Base-by-base conservation (phyloP, 106 monocot genomes). In the Dendrobium catenatum region DNA sequence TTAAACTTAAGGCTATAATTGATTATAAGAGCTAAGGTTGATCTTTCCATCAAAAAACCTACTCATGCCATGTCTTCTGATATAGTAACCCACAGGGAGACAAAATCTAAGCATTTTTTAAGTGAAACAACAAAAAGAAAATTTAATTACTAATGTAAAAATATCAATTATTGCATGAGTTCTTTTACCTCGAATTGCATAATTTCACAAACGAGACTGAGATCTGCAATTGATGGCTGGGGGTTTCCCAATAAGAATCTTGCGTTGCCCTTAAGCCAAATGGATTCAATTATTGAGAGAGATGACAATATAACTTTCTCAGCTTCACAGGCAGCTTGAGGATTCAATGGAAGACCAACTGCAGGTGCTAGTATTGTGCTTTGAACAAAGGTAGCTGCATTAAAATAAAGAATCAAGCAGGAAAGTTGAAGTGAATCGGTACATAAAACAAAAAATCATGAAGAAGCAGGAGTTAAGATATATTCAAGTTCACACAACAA, bases 171-270 rank as follows among this genome's bases (percentile, higher is more conserved):
- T 37, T 37, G 37, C 37, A 37, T 37, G 37, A 3, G 37, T 54
- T 4, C 13, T 72, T 83, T 85, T 86, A 98, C 98, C 89, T 93
- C 92, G 80, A 98, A 83, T 77, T 98, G 95, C 92, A 93, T 93
- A 27, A 98, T 88, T 84, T 98, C 95, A 86, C 95, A 98, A 16
- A 88, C 98, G 83, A 98, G 93, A 81, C 92, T 91, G 72, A 98
- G 89, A 84, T 98, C 98, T 37, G 98, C 98, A 79, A 98, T 98
- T 33, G 98, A 95, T 86, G 95, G 98, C 79, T 84, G 88, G 78
- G 68, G 75, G 64, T 86, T 93, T 48, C 95, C 94, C 6, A 95
- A 20, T 78, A 98, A 79, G 83, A 95, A 98, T 82, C 89, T 88
- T 55, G 84, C 68, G 43, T 95, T 77, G 11, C 89, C 91, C 77